Conservation (phyloP, 495 filamentous ascomycete genomes). For the Lindgomyces ingoldianus region DNA sequence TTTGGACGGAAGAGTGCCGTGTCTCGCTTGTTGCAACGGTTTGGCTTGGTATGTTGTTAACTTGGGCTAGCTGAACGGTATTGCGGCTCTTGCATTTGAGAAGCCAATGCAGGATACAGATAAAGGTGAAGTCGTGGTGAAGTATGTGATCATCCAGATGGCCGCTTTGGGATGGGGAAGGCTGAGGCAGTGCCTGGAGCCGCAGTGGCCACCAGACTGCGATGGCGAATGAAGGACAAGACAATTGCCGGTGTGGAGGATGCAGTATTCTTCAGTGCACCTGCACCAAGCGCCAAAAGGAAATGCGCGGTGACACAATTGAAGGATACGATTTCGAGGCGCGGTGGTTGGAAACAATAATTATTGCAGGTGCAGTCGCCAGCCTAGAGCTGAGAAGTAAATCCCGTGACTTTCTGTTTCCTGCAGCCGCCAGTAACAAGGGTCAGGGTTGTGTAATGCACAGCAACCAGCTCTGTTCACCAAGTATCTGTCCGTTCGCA, state of each 20-base stretch:
- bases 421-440: neutral
- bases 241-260: too few species aligned
- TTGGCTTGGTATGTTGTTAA: neutral
- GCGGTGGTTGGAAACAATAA: neutral
- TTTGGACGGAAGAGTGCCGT: neutral
- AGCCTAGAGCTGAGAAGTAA: neutral
- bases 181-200: neutral
- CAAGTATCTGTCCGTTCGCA: too few species aligned
- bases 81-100: neutral
- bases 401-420: neutral
- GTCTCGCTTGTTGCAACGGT: neutral
- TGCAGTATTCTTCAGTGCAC: neutral
- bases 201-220: neutral
- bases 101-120: too few species aligned
- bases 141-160: neutral
- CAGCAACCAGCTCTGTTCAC: neutral
- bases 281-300: neutral
- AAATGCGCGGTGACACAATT: neutral
- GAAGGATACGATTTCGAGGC: neutral
- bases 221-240: neutral
- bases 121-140: neutral
- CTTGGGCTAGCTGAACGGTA: neutral
- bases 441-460: neutral
- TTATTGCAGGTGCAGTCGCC: neutral
- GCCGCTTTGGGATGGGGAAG: neutral